Base-by-base conservation (phyloP, 2,329 filamentous ascomycete species). In the Penicillium psychrosexuale region DNA sequence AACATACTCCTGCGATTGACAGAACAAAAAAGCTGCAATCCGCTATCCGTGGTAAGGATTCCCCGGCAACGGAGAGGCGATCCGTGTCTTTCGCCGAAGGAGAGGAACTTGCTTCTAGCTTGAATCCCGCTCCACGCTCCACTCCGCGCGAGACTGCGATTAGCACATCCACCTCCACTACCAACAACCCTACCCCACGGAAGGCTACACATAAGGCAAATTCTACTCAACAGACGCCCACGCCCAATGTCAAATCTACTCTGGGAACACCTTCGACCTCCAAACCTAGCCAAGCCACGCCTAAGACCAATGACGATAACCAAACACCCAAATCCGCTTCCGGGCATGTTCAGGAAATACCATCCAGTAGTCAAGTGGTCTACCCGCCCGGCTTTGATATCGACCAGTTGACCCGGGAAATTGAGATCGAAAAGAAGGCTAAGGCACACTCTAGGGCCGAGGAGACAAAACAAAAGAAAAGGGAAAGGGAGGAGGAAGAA, bases 41-140 rank as follows among this genome's bases (percentile, higher is more conserved):
- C 2, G 66, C 65, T 8, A 47, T 69, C 40, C 66, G 65, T 15
- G 33, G 6, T 15, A 69, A 68, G 47, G 62, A 62, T 15, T 59
- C 61, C 1, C 58, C 60, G 1, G 47, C 51, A 17, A 58, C 63
- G 4, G 55, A 60, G 46, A 56, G 59, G 9, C 65, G 65, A 22
- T 69, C 66, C 3, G 65, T 69, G 30, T 69, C 67, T 15, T 69
- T 69, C 46, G 59, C 52, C 5, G 66, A 66, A 8, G 58, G 51
- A 9, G 61, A 61, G 11, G 58, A 65, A 5, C 27, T 60, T 37
- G 22, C 59, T 12, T 48, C 43, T 11, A 48, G 28, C 30, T 17
- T n/a, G 7, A 34, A 52, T 8, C 5, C 27, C 2, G 27, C 15
- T 15, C 31, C 27, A 15, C 42, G 27, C 17, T 47, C 49, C 9